Conservation (phyloP, 768 basidiomycete species). For the Agaricus sinodeliciosus region DNA sequence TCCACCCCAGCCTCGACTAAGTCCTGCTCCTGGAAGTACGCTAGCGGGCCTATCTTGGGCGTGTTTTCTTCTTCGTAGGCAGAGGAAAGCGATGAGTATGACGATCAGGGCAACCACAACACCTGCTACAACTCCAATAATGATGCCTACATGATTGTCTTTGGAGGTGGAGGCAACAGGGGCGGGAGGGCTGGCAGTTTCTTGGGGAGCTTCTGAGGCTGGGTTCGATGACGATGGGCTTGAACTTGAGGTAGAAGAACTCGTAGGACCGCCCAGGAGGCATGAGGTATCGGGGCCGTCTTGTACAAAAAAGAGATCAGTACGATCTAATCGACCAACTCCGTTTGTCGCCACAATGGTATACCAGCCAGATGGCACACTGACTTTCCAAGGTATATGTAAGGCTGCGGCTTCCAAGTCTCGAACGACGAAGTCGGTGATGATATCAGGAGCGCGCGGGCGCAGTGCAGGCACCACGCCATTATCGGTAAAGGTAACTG, state of each 20-base stretch:
- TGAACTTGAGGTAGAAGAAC: conserved; percentile 9
- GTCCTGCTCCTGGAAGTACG: conserved; percentile 6
- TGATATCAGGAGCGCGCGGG: conserved; percentile 3
- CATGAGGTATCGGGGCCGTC: conserved; percentile 28
- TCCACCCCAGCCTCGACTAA: conserved; percentile 21
- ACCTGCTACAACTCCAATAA: conserved; percentile 49
- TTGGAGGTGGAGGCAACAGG: conserved; percentile 20
- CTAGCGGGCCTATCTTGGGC: conserved; percentile 1
- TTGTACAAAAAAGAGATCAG: conserved; percentile 25
- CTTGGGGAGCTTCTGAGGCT: background rate
- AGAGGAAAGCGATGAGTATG: conserved; percentile 26
- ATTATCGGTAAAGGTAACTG: background rate
- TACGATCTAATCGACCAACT: conserved; percentile 14
- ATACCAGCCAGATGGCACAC: conserved; percentile 46
- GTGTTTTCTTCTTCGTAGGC: conserved; percentile 19
- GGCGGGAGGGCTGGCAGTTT: conserved; percentile 11
- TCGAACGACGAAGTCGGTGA: conserved; percentile 20
- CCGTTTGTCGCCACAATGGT: conserved; percentile 22
- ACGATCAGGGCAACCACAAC: conserved; percentile 29
- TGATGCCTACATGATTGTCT: conserved; percentile 30
- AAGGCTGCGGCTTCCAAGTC: conserved; percentile 21
- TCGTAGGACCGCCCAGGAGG: conserved; percentile 15
- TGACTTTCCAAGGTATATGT: conserved; percentile 32
- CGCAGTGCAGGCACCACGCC: background rate
- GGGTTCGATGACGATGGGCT: conserved; percentile 12